Base-by-base conservation (phyloP, 2,329 filamentous ascomycete species). In the Incumbomyces lentus region DNA sequence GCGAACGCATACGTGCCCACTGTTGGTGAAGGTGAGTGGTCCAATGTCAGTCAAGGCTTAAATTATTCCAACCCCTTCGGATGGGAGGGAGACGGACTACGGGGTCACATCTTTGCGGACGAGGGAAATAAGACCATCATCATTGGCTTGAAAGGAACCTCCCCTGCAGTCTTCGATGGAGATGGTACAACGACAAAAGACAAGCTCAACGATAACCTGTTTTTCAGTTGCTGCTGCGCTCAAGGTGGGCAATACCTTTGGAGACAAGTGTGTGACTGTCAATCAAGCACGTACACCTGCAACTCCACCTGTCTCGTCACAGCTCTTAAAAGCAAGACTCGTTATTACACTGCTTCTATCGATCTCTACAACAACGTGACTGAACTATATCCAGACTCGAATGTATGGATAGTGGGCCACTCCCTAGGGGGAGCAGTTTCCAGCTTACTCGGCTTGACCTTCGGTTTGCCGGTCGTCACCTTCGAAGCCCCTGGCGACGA, bases 221-320 rank as follows among this genome's bases (percentile, higher is more conserved):
- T 94, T 66, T 95, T 95, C 68, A 94, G 89, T 61, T 98, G 92
- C 68, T 98, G 92, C 65, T 98, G 92, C 66, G 92, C 81, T 3
- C 88, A 95, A 66, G 89, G 93, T 58, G 88, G 89, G 0, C 86
- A 88, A 53, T 88, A 82, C 68, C 79, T 88, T 13, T 95, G 88
- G 82, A 82, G 85, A 50, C 84, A 93, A 62, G 88, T 95, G 47
- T 98, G 92, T 66, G 84, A 95, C 63, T 98, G 92, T 62, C 86
- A 88, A 52, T 86, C 84, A 1, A 78, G 80, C 10, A 86, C 88
- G 1, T 96, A 88, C 61, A 82, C 82, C 12, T 95, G 89, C 71
- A 95, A 96, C 69, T 82, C 86, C 56, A 95, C 89, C 0, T 98
- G 92, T 61, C 79, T 98, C 3, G 74, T 77, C 40, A 72, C 81